Evolutionary conservation across 179 eudicot genomes (phyloP).

Genomic region (Camellia oleifera): DNA sequence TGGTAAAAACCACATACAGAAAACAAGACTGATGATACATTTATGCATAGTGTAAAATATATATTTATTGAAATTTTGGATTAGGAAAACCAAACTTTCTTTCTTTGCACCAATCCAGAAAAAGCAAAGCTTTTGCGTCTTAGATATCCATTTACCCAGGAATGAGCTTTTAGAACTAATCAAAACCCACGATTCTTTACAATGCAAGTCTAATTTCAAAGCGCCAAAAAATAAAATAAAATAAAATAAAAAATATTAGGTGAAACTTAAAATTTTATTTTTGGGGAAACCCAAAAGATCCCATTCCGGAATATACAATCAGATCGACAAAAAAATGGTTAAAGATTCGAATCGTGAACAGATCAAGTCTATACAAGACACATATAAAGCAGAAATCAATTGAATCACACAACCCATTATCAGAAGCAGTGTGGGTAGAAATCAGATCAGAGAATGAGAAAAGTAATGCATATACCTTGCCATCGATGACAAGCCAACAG

Average conservation of each 20-base stretch:
- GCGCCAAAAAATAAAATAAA: neutral
- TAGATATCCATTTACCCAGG: no score
- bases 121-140: no score
- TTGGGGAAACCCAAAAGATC: no score
- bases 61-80: no score
- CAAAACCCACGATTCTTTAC: neutral
- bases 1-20: no score
- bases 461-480: slow-evolving; percentile 19
- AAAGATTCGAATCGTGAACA: neutral
- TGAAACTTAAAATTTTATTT: neutral
- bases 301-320: neutral
- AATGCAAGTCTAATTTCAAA: neutral
- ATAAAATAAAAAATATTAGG: neutral
- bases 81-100: no score
- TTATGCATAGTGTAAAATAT: neutral
- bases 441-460: neutral
- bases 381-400: neutral
- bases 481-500: slow-evolving; percentile 32
- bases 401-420: neutral
- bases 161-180: neutral
- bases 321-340: neutral
- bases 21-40: neutral
- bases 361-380: neutral
- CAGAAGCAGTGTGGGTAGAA: neutral
- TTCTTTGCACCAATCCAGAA: no score